Evolutionary conservation across 2,329 filamentous ascomycete species (phyloP).

Genomic region (Aspergillus udagawae): DNA sequence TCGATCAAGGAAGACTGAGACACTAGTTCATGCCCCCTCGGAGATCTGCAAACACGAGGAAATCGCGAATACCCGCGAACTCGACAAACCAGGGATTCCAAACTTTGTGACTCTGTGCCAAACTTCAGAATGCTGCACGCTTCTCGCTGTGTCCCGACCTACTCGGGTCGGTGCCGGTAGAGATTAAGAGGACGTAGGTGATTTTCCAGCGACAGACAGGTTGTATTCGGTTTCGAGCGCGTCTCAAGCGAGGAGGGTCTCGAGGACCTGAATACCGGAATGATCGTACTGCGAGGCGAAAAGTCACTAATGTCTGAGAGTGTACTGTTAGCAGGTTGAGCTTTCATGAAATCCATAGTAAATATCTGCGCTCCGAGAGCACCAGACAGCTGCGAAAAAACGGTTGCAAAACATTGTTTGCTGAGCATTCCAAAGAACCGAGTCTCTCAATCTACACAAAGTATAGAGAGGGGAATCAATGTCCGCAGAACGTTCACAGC

Average conservation of each 20-base stretch:
- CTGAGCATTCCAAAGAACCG: not conserved
- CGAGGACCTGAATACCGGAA: not conserved
- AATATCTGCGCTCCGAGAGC: not conserved
- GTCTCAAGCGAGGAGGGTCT: not conserved
- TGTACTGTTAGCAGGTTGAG: not conserved
- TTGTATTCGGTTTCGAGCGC: not conserved
- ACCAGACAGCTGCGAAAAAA: not conserved
- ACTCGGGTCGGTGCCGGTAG: not conserved
- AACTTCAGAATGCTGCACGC: not conserved
- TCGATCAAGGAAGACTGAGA: slow-evolving; percentile 6
- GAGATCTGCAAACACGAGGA: slow-evolving; percentile 8
- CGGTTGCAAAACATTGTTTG: too few relatives aligned
- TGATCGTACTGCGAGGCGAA: not conserved
- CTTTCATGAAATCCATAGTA: not conserved
- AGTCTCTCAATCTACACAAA: not conserved
- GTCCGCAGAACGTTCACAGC: not conserved
- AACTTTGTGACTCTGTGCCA: not conserved
- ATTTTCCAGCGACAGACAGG: not conserved
- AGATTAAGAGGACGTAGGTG: not conserved
- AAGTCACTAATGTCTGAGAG: not conserved
- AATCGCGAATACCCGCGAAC: not conserved
- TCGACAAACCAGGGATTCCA: not conserved
- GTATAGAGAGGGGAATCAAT: not conserved
- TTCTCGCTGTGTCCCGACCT: not conserved
- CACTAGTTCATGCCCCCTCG: slow-evolving; percentile 8